Conservation (phyloP, 805 yeast genomes). For the Yarrowia sp. region DNA sequence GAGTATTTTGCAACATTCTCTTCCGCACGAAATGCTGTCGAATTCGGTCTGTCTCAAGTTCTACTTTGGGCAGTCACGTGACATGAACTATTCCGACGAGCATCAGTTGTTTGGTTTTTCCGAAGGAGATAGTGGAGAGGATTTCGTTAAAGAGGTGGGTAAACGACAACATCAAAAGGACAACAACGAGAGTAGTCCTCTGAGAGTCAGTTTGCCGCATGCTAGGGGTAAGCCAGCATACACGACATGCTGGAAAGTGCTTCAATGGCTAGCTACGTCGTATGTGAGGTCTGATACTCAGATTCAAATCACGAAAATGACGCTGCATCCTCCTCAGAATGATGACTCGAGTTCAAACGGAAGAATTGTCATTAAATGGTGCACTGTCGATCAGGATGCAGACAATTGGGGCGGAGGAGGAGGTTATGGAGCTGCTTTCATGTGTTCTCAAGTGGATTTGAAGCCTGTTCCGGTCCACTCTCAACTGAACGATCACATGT, state of each 20-base stretch:
- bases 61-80: conserved; percentile 14
- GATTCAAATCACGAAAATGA: conserved; percentile 10
- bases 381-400: background rate
- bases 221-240: conserved; percentile 14
- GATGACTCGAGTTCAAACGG: background rate
- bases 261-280: conserved; percentile 4
- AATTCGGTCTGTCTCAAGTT: conserved; percentile 24
- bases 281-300: conserved; percentile 8
- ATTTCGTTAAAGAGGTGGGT: conserved; percentile 2
- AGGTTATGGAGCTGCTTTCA: background rate
- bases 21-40: conserved; percentile 18
- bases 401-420: conserved; percentile 1
- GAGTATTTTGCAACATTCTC: background rate
- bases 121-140: conserved; percentile 10
- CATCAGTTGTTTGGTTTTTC: conserved; percentile 13
- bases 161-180: background rate
- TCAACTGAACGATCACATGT: background rate
- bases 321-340: conserved; percentile 18
- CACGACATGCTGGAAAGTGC: conserved; percentile 22
- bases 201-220: conserved; percentile 2
- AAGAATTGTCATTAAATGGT: conserved; percentile 3
- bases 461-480: background rate
- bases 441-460: background rate
- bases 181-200: background rate
- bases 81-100: conserved; percentile 3